Evolutionary conservation across 1,284 basidiomycete genomes (phyloP).

Genomic region (Pyrrhoderma lamaoense): DNA sequence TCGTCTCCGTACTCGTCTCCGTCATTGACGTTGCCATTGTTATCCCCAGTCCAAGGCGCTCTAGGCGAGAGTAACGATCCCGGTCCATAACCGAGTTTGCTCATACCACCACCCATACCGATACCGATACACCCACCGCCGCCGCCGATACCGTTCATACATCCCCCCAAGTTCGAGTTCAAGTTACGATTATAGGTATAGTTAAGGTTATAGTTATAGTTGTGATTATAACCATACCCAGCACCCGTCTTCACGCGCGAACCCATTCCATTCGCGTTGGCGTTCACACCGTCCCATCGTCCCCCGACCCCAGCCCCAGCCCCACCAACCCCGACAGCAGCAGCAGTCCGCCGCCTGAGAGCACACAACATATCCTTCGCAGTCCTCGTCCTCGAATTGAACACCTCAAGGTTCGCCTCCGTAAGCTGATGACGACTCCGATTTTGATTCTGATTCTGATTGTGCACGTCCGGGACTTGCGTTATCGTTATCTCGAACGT

Average conservation of each 20-base stretch:
- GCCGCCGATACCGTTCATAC: too few relatives aligned
- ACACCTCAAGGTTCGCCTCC: slow-evolving; percentile 43
- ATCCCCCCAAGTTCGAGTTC: too few relatives aligned
- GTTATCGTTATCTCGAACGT: slow-evolving; percentile 43
- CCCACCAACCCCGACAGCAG: slow-evolving; percentile 15
- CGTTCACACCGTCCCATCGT: too few relatives aligned
- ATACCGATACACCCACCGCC: too few relatives aligned
- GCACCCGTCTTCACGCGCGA: neutral
- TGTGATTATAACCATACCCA: too few relatives aligned
- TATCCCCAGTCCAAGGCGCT: neutral
- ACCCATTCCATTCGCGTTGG: too few relatives aligned
- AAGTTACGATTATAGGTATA: too few relatives aligned
- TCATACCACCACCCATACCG: too few relatives aligned
- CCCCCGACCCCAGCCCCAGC: slow-evolving; percentile 7
- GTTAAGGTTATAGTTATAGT: too few relatives aligned
- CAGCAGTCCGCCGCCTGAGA: slow-evolving; percentile 46
- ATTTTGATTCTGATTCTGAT: neutral
- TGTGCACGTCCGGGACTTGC: slow-evolving; percentile 34
- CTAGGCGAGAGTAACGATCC: neutral
- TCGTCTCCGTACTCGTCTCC: too few relatives aligned
- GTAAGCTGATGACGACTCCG: slow-evolving; percentile 41
- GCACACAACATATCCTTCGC: slow-evolving; percentile 59
- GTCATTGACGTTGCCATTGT: too few relatives aligned
- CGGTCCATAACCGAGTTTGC: too few relatives aligned
- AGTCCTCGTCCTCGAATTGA: slow-evolving; percentile 46